Percentiles rank a stretch among this genome's conserved stretches.
Conservation (phyloP, 352 stramenopile genomes). For the Saprolegnia parasitica region DNA sequence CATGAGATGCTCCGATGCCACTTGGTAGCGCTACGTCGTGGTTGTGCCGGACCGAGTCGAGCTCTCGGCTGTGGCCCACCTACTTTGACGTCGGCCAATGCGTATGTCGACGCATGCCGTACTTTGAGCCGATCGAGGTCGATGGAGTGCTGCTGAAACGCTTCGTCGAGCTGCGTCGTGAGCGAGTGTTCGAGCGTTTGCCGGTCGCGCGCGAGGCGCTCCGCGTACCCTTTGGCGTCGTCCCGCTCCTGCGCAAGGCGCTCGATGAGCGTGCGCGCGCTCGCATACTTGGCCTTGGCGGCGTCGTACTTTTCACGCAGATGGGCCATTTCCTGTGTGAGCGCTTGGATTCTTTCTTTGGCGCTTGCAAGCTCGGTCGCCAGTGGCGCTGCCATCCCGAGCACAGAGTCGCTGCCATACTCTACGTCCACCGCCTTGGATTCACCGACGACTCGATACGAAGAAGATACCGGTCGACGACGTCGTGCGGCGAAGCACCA, state of each 20-base stretch:
- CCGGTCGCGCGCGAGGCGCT: neutral
- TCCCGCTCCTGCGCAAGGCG: neutral
- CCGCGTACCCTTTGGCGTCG: neutral
- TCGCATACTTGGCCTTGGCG: neutral
- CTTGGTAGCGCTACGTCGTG: neutral
- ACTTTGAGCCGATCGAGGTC: conserved; percentile 4
- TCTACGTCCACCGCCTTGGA: conserved; percentile 3
- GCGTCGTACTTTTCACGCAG: neutral
- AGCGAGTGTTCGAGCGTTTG: neutral
- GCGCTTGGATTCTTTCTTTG: neutral
- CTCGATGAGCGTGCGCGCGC: neutral
- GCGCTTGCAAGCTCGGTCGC: neutral
- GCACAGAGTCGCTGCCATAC: neutral
- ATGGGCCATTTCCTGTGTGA: neutral
- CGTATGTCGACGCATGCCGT: neutral
- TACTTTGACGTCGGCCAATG: neutral
- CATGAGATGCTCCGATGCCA: neutral
- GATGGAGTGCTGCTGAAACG: neutral
- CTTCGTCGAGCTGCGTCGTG: conserved; percentile 1
- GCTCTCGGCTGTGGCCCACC: neutral
- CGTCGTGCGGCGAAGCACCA: neutral
- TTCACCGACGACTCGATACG: neutral
- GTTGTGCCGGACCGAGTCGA: neutral
- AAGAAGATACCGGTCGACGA: neutral
- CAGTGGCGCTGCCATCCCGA: neutral